A percentile compares a stretch with the other conserved stretches of the same genome.
These are phyloP conservation scores for Chlorella sp. DNA, from an alignment of 139 green algal species.

Conservation along the genomic window DNA sequence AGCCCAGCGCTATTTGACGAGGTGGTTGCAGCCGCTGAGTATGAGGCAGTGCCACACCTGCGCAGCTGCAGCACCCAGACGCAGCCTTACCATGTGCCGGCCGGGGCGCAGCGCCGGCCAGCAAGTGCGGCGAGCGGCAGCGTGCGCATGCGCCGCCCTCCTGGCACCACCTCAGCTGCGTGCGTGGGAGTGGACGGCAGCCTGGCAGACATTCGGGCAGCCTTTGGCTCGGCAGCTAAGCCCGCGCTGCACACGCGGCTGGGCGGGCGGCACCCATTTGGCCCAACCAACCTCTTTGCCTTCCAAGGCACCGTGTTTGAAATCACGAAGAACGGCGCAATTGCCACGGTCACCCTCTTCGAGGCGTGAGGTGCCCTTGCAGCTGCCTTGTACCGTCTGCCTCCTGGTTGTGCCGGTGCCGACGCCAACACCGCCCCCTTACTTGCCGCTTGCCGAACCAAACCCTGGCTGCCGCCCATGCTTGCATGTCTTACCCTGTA, in stretches of 20 bases:
- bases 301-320: slow-evolving; percentile 65
- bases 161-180: background rate
- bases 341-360: slow-evolving; percentile 60
- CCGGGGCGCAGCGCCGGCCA: background rate
- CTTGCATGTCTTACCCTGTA: no score
- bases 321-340: slow-evolving; percentile 43
- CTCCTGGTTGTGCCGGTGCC: no score
- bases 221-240: slow-evolving; percentile 43
- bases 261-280: slow-evolving; percentile 50
- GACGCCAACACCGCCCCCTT: no score
- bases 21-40: slow-evolving; percentile 2
- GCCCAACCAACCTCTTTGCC: slow-evolving; percentile 60
- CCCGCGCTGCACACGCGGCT: slow-evolving; percentile 56
- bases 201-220: slow-evolving; percentile 31
- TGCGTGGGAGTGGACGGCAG: slow-evolving; percentile 31
- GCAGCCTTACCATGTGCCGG: slow-evolving; percentile 3
- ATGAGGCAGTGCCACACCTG: slow-evolving; percentile 32
- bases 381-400: no score
- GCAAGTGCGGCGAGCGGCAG: background rate
- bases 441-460: no score
- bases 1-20: slow-evolving; percentile 4
- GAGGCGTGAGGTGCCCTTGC: background rate
- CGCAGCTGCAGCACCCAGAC: slow-evolving; percentile 38
- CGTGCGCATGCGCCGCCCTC: background rate
- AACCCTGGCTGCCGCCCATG: no score